Evolutionary conservation across 257 asterid genomes (phyloP), one percentile per base, ranked within the genome.

Genomic region (Solanum clarkiae): DNA sequence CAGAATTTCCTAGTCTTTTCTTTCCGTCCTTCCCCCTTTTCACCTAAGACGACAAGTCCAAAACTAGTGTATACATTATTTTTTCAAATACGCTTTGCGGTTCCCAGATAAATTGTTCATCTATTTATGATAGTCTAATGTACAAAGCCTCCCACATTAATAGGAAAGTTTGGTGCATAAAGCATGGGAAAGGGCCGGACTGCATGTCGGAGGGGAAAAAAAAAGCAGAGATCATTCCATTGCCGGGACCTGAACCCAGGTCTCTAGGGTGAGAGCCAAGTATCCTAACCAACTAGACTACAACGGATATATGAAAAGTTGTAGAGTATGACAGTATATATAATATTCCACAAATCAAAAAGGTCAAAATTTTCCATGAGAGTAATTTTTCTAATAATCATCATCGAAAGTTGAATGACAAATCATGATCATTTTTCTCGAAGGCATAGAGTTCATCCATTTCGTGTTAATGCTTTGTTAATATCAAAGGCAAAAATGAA

Each of bases 241-340:
- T 94, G 95, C 98, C 95, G 95, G 98, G 95, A 92, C 92, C 92
- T 71, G 95, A 92, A 95, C 97, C 94, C 97, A 92, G 97, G 96
- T 93, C 96, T 91, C 95, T 91, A 93, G 95, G 99, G 98, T 94
- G 98, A 94, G 98, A 93, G 96, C 95, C 96, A 94, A 94, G 95
- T 93, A 93, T 93, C 97, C 98, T 94, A 55, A 93, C 98, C 98
- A 96, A 42, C 98, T 94, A 95, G 98, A 95, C 97, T 92, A 95
- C 97, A 93, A 95, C 93, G 97, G 95, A 93, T 2, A 3, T 11
- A 7, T 1, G 6, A 2, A 0, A 10, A 2, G 0, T 2, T 6
- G 0, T 0, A 9, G 51, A 69, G 10, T 6, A 6, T 36, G 1
- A 9, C 0, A 9, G 4, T 69, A 24, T 24, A 9, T 8, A 59